Evolutionary conservation across 2,329 filamentous ascomycete species (phyloP).

Genomic region (Neonectria hederae): DNA sequence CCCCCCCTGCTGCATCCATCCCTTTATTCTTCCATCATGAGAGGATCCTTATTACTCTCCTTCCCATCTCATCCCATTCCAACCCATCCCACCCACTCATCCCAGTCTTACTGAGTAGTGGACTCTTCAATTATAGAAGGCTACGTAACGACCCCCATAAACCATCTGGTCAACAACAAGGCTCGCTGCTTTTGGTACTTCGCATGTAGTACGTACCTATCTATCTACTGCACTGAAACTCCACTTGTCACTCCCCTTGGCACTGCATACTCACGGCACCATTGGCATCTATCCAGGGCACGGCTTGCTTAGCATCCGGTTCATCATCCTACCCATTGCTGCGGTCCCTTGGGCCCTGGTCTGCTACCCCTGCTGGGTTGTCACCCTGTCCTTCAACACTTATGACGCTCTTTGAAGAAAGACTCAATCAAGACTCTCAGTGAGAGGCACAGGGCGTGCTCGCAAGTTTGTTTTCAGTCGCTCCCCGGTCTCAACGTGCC

Average conservation of each 20-base stretch:
- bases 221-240: not conserved
- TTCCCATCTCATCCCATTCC: slow-evolving; percentile 1
- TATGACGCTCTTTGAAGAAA: not conserved
- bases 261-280: slow-evolving; percentile 1
- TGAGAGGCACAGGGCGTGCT: not conserved
- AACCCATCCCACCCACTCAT: not conserved
- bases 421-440: not conserved
- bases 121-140: slow-evolving; percentile 6
- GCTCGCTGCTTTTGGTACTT: not conserved
- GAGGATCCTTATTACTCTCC: slow-evolving; percentile 2
- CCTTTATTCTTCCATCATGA: not conserved
- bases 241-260: not conserved
- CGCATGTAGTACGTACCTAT: too few species aligned
- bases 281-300: slow-evolving; percentile 7
- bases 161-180: not conserved
- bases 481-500: not conserved
- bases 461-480: not conserved
- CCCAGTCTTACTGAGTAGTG: not conserved
- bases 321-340: slow-evolving; percentile 6
- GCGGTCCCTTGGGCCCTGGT: not conserved
- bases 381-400: slow-evolving; percentile 1
- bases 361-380: not conserved
- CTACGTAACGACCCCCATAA: slow-evolving; percentile 10
- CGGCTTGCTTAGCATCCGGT: slow-evolving; percentile 16
- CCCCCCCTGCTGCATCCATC: not conserved